These are phyloP conservation scores for Penicillium sp. DNA, from an alignment of 2,329 filamentous ascomycete species.

Conservation along the genomic window DNA sequence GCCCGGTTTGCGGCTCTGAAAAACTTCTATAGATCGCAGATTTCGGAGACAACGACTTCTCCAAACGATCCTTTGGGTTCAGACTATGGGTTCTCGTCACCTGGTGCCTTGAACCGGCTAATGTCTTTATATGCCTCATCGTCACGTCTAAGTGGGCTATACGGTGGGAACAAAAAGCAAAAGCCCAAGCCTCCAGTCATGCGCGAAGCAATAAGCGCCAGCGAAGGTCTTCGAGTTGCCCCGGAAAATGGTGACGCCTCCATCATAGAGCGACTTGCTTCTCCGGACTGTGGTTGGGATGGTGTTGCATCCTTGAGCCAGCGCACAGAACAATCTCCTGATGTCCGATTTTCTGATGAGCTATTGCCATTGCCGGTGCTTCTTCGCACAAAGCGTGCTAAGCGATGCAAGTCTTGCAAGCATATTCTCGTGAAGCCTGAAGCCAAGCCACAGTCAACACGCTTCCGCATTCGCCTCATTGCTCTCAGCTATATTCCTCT, in stretches of 20 bases:
- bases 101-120: slow-evolving; percentile 80
- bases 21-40: slow-evolving; percentile 79
- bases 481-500: slow-evolving; percentile 87
- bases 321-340: slow-evolving; percentile 53
- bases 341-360: slow-evolving; percentile 69
- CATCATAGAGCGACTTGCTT: slow-evolving; percentile 63
- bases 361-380: slow-evolving; percentile 81
- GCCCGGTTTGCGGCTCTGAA: slow-evolving; percentile 75
- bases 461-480: slow-evolving; percentile 90
- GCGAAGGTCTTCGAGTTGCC: slow-evolving; percentile 73
- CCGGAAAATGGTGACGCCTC: slow-evolving; percentile 63
- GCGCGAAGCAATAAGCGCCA: slow-evolving; percentile 73
- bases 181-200: slow-evolving; percentile 73
- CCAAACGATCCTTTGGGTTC: slow-evolving; percentile 58
- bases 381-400: slow-evolving; percentile 88
- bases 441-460: slow-evolving; percentile 82
- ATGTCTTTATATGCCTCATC: slow-evolving; percentile 81
- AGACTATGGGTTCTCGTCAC: slow-evolving; percentile 66
- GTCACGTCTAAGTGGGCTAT: slow-evolving; percentile 58
- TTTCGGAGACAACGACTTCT: slow-evolving; percentile 64
- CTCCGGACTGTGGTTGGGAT: slow-evolving; percentile 62
- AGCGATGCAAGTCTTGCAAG: slow-evolving; percentile 88
- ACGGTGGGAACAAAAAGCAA: slow-evolving; percentile 63
- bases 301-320: slow-evolving; percentile 62
- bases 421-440: slow-evolving; percentile 97